Base-by-base conservation (phyloP, 805 yeast genomes). In the Teunomyces atbi region DNA sequence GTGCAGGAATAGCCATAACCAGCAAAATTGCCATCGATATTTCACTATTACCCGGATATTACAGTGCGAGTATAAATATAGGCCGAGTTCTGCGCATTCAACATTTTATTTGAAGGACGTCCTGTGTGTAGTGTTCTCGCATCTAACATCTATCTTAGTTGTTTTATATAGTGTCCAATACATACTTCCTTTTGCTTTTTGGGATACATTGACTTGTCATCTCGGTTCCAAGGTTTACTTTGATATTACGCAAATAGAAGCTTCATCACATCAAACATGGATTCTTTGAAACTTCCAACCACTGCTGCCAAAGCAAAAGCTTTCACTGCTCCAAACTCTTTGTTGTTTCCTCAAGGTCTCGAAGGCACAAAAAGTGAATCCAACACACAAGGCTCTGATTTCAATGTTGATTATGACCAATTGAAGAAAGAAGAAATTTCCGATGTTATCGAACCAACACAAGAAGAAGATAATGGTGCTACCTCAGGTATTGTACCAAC, bases 401-500 rank as follows among this genome's bases (percentile, higher is more conserved):
- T 41, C 36, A 46, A 40, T 23, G 47, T 37, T 15, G 55, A 44
- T 36, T 42, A 32, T 18, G 55, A 45, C 10, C 48, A 42, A 19
- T 35, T 51, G 26, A 48, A 50, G 43, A 55, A 50, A 44, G 52
- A 46, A 42, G 57, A 53, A 26, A 45, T 45, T 13, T 33, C 50
- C 28, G 60, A 56, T 41, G 55, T 68, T 13, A 54, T 62, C 39
- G 77, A 70, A 55, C 74, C 76, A 39, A 69, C 66, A 50, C 66
- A 65, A 51, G 66, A 68, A 46, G 75, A 68, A 18, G 89, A 82
- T 39, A 87, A 82, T 50, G 84, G 84, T 21, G 84, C 92, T 1
- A 84, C 95, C 2, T 88, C 97, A 0, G 99, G 99, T 36, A 92
- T 94, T 45, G 96, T 94, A 6, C 99, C 99, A 39, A 92, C 98